Conservation (phyloP, 495 filamentous ascomycete genomes). For the Evansstolkia leycettana region DNA sequence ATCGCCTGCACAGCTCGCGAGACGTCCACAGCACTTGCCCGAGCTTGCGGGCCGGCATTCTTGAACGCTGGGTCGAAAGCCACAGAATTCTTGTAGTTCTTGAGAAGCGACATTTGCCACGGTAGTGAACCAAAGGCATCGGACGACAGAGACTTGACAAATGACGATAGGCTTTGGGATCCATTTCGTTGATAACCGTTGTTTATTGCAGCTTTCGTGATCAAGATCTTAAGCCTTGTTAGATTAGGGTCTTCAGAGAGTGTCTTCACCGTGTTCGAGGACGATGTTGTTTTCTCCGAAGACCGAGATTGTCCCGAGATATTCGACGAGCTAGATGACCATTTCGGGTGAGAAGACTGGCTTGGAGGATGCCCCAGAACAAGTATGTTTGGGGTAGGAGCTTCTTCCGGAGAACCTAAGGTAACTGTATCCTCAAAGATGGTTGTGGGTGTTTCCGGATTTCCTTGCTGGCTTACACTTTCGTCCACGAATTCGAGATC, state of each 20-base stretch:
- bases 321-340: conserved; percentile 62
- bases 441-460: conserved; percentile 82
- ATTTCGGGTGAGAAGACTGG: conserved; percentile 34
- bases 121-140: conserved; percentile 63
- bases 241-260: conserved; percentile 60
- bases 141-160: conserved; percentile 62
- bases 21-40: conserved; percentile 56
- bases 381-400: conserved; percentile 69
- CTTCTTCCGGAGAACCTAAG: conserved; percentile 59
- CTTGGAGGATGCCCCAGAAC: conserved; percentile 55
- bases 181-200: conserved; percentile 49
- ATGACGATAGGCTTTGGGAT: conserved; percentile 44
- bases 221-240: conserved; percentile 57
- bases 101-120: conserved; percentile 57
- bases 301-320: conserved; percentile 63
- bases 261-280: conserved; percentile 59
- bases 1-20: conserved; percentile 66
- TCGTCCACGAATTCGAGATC: conserved; percentile 20
- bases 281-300: conserved; percentile 54
- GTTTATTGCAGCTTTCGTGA: conserved; percentile 73
- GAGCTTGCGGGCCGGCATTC: conserved; percentile 39
- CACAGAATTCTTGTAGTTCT: conserved; percentile 67
- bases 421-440: conserved; percentile 78
- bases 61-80: conserved; percentile 54
- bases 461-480: conserved; percentile 21